Evolutionary conservation across 2,329 filamentous ascomycete species (phyloP).

Genomic region (Trichoderma koningiopsis): DNA sequence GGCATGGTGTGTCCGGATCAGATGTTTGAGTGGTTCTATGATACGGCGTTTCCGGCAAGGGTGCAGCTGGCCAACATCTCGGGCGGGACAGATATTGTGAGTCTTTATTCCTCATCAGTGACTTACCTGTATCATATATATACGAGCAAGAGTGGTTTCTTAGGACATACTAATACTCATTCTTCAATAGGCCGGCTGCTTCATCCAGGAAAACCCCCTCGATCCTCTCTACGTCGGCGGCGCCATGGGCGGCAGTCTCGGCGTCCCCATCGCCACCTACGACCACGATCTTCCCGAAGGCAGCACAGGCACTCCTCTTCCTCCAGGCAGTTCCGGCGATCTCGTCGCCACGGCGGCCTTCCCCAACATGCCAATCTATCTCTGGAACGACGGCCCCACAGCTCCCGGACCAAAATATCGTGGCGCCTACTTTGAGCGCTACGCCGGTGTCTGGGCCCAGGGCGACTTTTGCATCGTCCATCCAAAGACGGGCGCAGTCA

Average conservation of each 20-base stretch:
- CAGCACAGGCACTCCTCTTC: slow-evolving; percentile 46
- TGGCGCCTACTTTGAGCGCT: slow-evolving; percentile 63
- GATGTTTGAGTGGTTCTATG: slow-evolving; percentile 78
- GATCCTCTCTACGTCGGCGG: slow-evolving; percentile 65
- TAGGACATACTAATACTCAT: slow-evolving; percentile 1
- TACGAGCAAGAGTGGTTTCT: background rate
- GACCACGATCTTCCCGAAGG: slow-evolving; percentile 60
- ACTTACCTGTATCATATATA: background rate
- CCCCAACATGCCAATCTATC: slow-evolving; percentile 72
- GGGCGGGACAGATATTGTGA: slow-evolving; percentile 75
- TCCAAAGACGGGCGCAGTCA: slow-evolving; percentile 64
- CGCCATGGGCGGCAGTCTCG: slow-evolving; percentile 53
- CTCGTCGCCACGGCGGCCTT: slow-evolving; percentile 71
- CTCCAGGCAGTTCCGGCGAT: slow-evolving; percentile 69
- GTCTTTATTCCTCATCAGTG: slow-evolving; percentile 30
- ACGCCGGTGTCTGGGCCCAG: slow-evolving; percentile 74
- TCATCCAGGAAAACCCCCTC: slow-evolving; percentile 67
- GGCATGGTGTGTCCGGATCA: slow-evolving; percentile 81
- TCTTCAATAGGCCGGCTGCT: slow-evolving; percentile 54
- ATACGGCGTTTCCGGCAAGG: slow-evolving; percentile 66
- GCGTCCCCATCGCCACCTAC: slow-evolving; percentile 58
- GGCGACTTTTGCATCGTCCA: slow-evolving; percentile 77
- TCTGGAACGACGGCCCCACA: slow-evolving; percentile 58
- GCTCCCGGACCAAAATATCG: slow-evolving; percentile 59
- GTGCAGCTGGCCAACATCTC: slow-evolving; percentile 74